Evolutionary conservation across 1,139 yeast genomes (phyloP).

Genomic region (Saccharomyces hybrid): DNA sequence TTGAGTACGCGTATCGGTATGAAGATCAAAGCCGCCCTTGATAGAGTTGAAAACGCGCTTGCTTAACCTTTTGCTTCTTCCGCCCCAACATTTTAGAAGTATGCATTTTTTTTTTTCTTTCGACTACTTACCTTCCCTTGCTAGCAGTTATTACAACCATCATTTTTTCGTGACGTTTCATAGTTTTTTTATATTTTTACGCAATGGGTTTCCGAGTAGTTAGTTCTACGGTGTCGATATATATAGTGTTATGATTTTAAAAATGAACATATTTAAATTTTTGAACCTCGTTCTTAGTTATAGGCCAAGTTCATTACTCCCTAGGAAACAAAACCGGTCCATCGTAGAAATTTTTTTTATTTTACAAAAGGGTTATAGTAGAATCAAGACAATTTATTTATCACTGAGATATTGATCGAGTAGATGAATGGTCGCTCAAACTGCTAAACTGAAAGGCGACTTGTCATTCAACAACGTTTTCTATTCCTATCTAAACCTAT

Average conservation of each 20-base stretch:
- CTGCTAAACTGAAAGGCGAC: neutral
- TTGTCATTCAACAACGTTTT: neutral
- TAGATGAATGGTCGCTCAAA: neutral
- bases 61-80: neutral
- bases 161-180: neutral
- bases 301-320: neutral
- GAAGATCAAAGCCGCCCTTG: slow-evolving; percentile 84
- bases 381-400: neutral
- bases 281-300: neutral
- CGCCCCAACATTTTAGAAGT: neutral
- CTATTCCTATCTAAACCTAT: slow-evolving; percentile 52
- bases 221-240: neutral
- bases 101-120: neutral
- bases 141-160: neutral
- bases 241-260: neutral
- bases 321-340: neutral
- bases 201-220: neutral
- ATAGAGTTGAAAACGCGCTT: slow-evolving; percentile 45
- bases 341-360: neutral
- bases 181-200: neutral
- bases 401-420: neutral
- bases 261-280: neutral
- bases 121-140: neutral
- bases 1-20: slow-evolving; percentile 83
- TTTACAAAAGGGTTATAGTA: neutral